Percentiles rank a stretch among this genome's conserved stretches.
Evolutionary conservation across 225 moss, liverwort and hornwort genomes (phyloP).

Genomic region (Pseudisothecium myosuroides): DNA sequence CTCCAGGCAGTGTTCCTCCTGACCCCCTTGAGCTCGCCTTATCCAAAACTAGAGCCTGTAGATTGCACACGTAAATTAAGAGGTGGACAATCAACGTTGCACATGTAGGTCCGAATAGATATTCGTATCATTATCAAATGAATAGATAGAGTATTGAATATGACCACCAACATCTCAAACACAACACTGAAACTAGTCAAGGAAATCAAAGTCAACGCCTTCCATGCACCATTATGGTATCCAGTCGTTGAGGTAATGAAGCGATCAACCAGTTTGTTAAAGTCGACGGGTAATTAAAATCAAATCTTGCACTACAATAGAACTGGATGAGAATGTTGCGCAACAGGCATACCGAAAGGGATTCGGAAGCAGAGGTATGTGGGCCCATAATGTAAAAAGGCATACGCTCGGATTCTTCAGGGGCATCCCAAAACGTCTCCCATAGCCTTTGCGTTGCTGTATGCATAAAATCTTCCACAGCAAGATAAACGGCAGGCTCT

Average conservation of each 20-base stretch:
- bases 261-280: neutral
- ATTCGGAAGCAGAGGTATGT: conserved; percentile 60
- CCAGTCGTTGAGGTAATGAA: neutral
- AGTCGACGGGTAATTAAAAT: neutral
- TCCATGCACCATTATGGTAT: neutral
- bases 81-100: neutral
- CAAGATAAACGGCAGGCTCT: conserved; percentile 72
- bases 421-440: conserved; percentile 81
- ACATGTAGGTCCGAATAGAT: neutral
- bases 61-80: neutral
- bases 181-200: neutral
- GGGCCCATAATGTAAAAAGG: conserved; percentile 88
- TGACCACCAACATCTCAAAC: neutral
- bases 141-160: neutral
- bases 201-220: neutral
- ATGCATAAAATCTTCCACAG: conserved; percentile 87
- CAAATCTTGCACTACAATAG: neutral
- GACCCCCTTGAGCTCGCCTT: conserved; percentile 53
- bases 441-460: conserved; percentile 73
- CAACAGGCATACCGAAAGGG: conserved; percentile 42
- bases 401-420: conserved; percentile 53
- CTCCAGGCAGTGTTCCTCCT: conserved; percentile 68
- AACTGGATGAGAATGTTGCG: neutral
- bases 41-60: conserved; percentile 51
- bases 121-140: neutral